Percentiles rank a stretch among this genome's conserved stretches.
phyloP scores from a whole-genome alignment of 306 rosid species.

The Alnus rubra region DNA sequence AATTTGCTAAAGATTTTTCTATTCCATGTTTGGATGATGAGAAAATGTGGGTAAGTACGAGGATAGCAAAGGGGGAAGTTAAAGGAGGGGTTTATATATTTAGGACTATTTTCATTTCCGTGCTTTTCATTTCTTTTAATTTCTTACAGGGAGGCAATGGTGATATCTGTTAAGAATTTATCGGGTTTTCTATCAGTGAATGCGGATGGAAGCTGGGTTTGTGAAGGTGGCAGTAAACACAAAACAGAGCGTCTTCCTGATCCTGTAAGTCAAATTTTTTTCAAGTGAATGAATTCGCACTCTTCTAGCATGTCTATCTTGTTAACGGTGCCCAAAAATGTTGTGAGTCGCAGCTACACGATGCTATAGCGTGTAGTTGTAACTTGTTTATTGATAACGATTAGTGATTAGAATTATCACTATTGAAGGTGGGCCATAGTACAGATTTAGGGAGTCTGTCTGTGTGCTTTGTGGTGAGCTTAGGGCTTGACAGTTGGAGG shows the following conservation, averaged over 20 bases:
- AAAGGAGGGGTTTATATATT: not conserved
- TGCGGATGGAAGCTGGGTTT: constrained; percentile 66
- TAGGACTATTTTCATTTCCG: not conserved
- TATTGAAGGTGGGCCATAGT: too few species aligned
- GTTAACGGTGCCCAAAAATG: not conserved
- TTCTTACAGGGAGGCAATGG: constrained; percentile 56
- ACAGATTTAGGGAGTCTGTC: too few species aligned
- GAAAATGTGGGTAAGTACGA: not conserved
- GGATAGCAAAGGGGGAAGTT: not conserved
- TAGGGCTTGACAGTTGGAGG: too few species aligned
- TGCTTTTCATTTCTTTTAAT: constrained; percentile 10
- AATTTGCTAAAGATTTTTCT: not conserved
- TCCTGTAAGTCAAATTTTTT: constrained; percentile 55
- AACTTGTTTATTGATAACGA: not conserved
- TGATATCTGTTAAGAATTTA: constrained; percentile 73
- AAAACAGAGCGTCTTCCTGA: constrained; percentile 59
- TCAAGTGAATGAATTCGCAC: not conserved
- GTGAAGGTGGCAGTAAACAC: constrained; percentile 49
- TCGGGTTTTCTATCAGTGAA: constrained; percentile 62
- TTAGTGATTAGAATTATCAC: not conserved
- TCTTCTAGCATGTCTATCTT: not conserved
- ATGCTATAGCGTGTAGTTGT: not conserved
- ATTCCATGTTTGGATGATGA: not conserved
- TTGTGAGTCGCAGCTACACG: not conserved
- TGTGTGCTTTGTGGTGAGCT: too few species aligned